Percentiles rank a stretch among this genome's conserved stretches.
Evolutionary conservation across 176 grass and related monocot genomes (phyloP).

Genomic region (Zizania latifolia): DNA sequence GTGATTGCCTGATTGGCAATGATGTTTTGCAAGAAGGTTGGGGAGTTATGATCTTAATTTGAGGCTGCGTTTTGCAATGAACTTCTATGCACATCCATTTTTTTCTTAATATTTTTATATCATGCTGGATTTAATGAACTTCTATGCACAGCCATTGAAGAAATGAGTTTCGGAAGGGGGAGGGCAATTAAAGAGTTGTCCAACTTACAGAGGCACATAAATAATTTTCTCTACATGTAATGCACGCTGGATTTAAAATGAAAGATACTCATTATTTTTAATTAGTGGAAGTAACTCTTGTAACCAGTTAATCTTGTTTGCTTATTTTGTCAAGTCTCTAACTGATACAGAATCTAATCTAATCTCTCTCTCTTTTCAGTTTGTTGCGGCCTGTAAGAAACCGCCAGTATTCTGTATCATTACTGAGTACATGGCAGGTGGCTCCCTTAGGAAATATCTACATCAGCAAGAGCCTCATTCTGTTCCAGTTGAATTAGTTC

Average conservation of each 20-base stretch:
- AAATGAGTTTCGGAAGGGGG: neutral
- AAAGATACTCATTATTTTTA: neutral
- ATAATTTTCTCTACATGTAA: neutral
- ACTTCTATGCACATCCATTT: neutral
- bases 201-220: neutral
- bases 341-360: neutral
- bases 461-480: slow-evolving; percentile 84
- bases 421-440: slow-evolving; percentile 92
- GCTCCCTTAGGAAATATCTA: slow-evolving; percentile 89
- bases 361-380: slow-evolving; percentile 46
- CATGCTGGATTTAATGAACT: no score
- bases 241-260: neutral
- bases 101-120: neutral
- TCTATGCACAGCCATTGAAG: no score
- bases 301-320: neutral
- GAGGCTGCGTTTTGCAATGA: neutral
- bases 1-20: slow-evolving; percentile 11
- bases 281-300: neutral
- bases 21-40: neutral
- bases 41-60: neutral
- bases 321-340: neutral
- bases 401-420: slow-evolving; percentile 96
- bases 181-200: neutral
- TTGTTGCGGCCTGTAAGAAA: slow-evolving; percentile 98
- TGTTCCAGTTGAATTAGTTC: slow-evolving; percentile 61